phyloP scores from a whole-genome alignment of 495 filamentous ascomycete genomes.

The Penicillium paxilli region DNA sequence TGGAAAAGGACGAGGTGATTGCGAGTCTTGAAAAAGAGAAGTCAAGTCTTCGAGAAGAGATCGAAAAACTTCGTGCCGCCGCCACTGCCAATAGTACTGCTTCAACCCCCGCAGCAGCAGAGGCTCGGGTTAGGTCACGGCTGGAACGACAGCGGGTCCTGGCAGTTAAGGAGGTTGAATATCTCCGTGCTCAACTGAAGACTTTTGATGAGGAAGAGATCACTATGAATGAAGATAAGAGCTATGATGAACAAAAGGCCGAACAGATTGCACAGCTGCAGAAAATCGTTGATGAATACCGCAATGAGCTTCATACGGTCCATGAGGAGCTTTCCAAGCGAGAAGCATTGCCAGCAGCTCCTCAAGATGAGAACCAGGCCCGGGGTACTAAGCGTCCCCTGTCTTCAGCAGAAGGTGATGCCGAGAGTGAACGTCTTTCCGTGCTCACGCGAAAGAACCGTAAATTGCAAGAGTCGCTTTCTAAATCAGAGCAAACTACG shows the following conservation, averaged over 20 bases:
- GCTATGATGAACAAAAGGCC: constrained; percentile 72
- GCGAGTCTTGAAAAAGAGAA: constrained; percentile 69
- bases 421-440: constrained; percentile 74
- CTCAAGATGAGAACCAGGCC: constrained; percentile 30
- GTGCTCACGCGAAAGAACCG: constrained; percentile 82
- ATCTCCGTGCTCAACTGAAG: constrained; percentile 88
- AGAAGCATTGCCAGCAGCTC: constrained; percentile 44
- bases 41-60: constrained; percentile 55
- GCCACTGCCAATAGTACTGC: constrained; percentile 27
- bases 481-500: constrained; percentile 63
- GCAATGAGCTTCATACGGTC: constrained; percentile 73
- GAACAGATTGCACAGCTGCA: constrained; percentile 81
- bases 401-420: constrained; percentile 65
- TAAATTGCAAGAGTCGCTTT: constrained; percentile 74
- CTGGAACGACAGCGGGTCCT: constrained; percentile 83
- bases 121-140: constrained; percentile 62
- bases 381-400: constrained; percentile 43
- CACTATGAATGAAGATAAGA: constrained; percentile 73
- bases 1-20: constrained; percentile 78
- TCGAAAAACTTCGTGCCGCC: constrained; percentile 63
- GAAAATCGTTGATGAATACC: constrained; percentile 81
- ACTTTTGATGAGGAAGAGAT: constrained; percentile 87
- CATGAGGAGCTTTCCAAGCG: constrained; percentile 68
- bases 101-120: constrained; percentile 37
- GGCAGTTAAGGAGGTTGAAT: constrained; percentile 88